Evolutionary conservation across 176 grass and related monocot species (phyloP), one percentile per base, ranked within the genome.

Genomic region (Rhipidocladum racemiflorum): DNA sequence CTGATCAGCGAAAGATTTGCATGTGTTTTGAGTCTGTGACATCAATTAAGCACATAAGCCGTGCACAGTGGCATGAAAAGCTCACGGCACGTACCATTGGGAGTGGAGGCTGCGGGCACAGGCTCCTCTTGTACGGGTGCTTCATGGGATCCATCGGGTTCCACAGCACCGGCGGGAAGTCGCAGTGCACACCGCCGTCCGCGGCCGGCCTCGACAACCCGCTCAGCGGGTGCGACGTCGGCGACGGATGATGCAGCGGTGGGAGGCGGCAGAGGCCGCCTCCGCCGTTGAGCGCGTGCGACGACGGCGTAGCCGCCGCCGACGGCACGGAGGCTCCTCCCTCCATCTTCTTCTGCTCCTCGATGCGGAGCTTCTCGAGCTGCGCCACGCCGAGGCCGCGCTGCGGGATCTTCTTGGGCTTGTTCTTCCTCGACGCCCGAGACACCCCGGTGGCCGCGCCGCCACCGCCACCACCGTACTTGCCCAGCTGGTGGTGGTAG

Each of bases 321-420:
- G 85, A 59, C 28, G 28, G 13, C 27, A 34, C 21, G 68, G 73
- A 17, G 74, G 56, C 54, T 6, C 51, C 68, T 80, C 81, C 81
- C 23, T 81, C 82, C 74, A 81, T 82, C 72, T 94, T 94, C 60
- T 91, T 85, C 89, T 92, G 92, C 84, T 92, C 92, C 79, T 94
- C 92, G 50, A 94, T 77, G 39, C 92, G 89, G 51, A 94, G 85
- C 81, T 89, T 94, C 92, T 94, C 92, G 73, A 94, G 87, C 79
- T 92, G 92, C 69, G 92, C 92, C 17, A 94, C 92, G n/a, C 92
- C 89, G 48, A 94, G 87, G 68, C 92, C 92, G 9, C 92, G 86
- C 84, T 94, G 92, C 40, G 92, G 92, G 27, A 89, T 65, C 83
- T 94, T 94, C 81, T 92, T 94, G 35, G 75, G 43, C 56, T 91